Conservation (phyloP, 2,329 filamentous ascomycete species). For the Metarhizium humberi region DNA sequence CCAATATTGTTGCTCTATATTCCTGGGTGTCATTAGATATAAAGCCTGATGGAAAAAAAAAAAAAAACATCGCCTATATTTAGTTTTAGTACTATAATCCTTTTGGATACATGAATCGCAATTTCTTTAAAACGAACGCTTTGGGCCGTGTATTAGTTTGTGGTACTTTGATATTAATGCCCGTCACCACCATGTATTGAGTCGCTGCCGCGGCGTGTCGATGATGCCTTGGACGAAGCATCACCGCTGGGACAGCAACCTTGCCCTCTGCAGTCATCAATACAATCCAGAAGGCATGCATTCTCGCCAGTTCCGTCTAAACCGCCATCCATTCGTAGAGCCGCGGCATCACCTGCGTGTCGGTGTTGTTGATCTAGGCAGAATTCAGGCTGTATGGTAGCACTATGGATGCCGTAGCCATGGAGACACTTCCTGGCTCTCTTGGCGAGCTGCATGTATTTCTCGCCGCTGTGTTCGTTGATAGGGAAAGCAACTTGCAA, state of each 20-base stretch:
- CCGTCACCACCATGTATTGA: constrained; percentile 18
- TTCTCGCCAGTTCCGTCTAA: constrained; percentile 19
- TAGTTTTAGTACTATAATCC: neutral
- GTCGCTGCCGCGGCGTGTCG: constrained; percentile 25
- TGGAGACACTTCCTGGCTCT: constrained; percentile 83
- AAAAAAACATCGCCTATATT: neutral
- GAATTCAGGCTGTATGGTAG: constrained; percentile 94
- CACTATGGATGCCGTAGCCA: constrained; percentile 91
- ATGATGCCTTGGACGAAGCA: constrained; percentile 23
- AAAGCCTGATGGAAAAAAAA: no score
- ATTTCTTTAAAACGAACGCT: neutral
- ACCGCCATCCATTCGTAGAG: constrained; percentile 25
- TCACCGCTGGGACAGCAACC: constrained; percentile 22
- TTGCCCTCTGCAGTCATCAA: constrained; percentile 27
- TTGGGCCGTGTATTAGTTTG: neutral
- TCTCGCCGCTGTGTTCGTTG: constrained; percentile 64
- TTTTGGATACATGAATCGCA: neutral
- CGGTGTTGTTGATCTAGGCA: constrained; percentile 42
- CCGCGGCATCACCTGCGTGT: constrained; percentile 26
- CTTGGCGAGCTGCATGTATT: constrained; percentile 85
- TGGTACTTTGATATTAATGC: neutral
- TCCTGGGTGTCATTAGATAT: no score
- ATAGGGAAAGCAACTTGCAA: constrained; percentile 88
- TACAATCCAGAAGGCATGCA: constrained; percentile 39
- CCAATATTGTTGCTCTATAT: no score